These are phyloP conservation scores for Ascodesmis nigricans DNA, from an alignment of 495 filamentous ascomycete species.

Conservation along the genomic window DNA sequence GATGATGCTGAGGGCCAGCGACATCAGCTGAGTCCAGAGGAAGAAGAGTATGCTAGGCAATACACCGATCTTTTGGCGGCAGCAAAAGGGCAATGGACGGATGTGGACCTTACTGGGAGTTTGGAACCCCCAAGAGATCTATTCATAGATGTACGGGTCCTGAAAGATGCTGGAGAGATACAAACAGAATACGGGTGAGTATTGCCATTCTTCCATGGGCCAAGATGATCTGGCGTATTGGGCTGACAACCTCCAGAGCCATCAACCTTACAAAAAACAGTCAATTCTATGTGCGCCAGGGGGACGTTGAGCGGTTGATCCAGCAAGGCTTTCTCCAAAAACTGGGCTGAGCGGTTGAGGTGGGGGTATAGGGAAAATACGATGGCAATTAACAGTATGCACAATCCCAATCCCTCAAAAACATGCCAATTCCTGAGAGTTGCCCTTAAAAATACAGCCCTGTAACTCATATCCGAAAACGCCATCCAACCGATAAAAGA, in stretches of 20 bases:
- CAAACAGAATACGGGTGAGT: conserved; percentile 96
- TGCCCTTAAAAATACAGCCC: no score
- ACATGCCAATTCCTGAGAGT: no score
- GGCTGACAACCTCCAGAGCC: conserved; percentile 34
- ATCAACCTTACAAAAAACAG: conserved; percentile 96
- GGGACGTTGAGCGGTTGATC: conserved; percentile 87
- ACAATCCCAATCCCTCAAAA: no score
- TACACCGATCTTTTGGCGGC: conserved; percentile 82
- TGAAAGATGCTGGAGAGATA: conserved; percentile 96
- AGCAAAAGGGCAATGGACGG: conserved; percentile 97
- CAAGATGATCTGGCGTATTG: conserved; percentile 4
- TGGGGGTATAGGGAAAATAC: no score
- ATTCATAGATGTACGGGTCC: conserved; percentile 90
- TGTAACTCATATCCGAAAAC: no score
- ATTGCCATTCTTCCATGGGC: no score
- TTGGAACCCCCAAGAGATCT: conserved; percentile 86
- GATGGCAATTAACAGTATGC: no score
- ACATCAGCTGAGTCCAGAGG: conserved; percentile 83
- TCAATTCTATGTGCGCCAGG: conserved; percentile 90
- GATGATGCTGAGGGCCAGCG: conserved; percentile 27
- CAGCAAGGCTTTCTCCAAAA: conserved; percentile 92
- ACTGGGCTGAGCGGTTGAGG: no score
- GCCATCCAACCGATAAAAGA: no score
- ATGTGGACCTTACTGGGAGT: conserved; percentile 87
- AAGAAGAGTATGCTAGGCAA: conserved; percentile 85